Conservation (phyloP, 2,329 filamentous ascomycete species). For the Colletotrichum australisinense region DNA sequence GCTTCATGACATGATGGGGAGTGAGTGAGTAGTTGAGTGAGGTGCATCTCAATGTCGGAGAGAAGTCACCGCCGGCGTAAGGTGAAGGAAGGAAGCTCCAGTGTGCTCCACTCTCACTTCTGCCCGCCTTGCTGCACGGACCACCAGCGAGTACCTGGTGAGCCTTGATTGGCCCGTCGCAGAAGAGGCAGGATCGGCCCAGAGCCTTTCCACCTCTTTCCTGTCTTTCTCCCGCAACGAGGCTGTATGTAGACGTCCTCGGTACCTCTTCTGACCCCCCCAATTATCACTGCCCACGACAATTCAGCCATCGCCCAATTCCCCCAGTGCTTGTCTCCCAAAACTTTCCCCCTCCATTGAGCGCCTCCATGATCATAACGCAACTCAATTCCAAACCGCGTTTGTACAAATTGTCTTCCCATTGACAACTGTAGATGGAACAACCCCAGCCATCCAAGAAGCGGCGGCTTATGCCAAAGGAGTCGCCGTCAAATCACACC, state of each 20-base stretch:
- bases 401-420: slow-evolving; percentile 2
- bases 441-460: slow-evolving; percentile 37
- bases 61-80: background rate
- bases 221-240: slow-evolving; percentile 4
- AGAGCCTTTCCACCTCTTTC: background rate
- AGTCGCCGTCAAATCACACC: slow-evolving; percentile 18
- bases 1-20: background rate
- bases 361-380: slow-evolving; percentile 7
- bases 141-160: background rate
- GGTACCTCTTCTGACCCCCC: background rate
- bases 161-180: background rate
- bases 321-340: background rate
- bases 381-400: background rate
- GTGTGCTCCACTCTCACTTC: background rate
- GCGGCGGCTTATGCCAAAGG: slow-evolving; percentile 35
- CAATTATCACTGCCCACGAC: background rate
- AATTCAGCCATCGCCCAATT: background rate
- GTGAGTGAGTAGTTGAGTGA: background rate
- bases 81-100: background rate
- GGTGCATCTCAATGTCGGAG: background rate
- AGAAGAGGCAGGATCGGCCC: background rate
- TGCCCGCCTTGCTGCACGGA: background rate
- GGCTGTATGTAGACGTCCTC: background rate
- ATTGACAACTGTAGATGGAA: slow-evolving; percentile 36
- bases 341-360: background rate